Evolutionary conservation across 176 grass and related monocot genomes (phyloP).

Genomic region (Rhipidocladum racemiflorum): DNA sequence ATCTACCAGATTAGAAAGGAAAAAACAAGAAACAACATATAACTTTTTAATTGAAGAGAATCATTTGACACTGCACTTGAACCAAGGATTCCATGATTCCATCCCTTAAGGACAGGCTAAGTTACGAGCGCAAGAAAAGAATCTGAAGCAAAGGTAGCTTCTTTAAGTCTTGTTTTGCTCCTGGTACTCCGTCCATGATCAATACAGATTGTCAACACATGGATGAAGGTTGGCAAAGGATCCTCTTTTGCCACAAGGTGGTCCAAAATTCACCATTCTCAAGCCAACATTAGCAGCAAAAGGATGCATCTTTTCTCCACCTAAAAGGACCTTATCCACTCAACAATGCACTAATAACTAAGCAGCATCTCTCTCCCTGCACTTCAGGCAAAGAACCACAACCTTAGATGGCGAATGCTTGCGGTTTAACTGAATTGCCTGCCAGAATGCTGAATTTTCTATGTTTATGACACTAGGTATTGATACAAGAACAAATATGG

Average conservation of each 20-base stretch:
- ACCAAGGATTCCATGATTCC: constrained; percentile 39
- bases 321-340: constrained; percentile 31
- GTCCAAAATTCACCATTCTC: background rate
- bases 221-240: constrained; percentile 29
- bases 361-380: background rate
- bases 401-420: background rate
- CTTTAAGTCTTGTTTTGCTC: constrained; percentile 35
- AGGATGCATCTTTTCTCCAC: background rate
- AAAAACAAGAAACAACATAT: constrained; percentile 44
- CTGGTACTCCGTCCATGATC: constrained; percentile 18
- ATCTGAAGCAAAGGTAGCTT: constrained; percentile 43
- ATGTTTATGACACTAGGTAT: background rate
- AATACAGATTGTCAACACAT: constrained; percentile 36
- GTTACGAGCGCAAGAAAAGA: constrained; percentile 38
- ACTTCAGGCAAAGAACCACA: background rate
- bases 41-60: constrained; percentile 34
- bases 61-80: constrained; percentile 45
- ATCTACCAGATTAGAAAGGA: constrained; percentile 46
- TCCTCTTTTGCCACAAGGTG: background rate
- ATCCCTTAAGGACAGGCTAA: constrained; percentile 35
- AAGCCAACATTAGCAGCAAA: background rate
- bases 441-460: background rate
- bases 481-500: background rate
- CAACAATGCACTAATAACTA: background rate
- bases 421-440: background rate